A percentile compares a stretch with the other conserved stretches of the same genome.
Evolutionary conservation across 345 rosid genomes (phyloP).

Genomic region (Lagerstroemia speciosa): DNA sequence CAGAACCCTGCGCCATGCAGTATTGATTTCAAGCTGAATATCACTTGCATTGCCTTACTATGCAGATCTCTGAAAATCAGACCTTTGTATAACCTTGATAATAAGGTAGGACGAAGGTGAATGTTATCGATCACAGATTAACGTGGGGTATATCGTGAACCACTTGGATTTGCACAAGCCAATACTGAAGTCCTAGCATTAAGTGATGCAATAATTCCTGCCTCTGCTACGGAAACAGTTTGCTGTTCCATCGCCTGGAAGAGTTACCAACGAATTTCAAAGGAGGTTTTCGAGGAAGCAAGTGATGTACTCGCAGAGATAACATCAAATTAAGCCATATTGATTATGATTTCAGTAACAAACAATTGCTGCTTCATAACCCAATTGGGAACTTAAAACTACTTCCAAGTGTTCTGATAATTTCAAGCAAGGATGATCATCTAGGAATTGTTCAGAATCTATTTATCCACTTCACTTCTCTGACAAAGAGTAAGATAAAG

Average conservation of each 20-base stretch:
- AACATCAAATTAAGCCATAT: neutral
- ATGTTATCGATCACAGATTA: constrained; percentile 84
- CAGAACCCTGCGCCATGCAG: neutral
- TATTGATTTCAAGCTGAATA: neutral
- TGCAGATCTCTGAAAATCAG: neutral
- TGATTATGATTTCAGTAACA: neutral
- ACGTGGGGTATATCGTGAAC: constrained; percentile 86
- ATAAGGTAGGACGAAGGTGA: constrained; percentile 85
- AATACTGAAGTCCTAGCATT: constrained; percentile 88
- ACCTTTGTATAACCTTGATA: constrained; percentile 51
- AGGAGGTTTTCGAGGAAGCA: neutral
- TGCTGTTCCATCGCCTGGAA: constrained; percentile 94
- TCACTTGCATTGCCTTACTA: neutral
- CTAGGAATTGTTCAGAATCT: neutral
- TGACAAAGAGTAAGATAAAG: neutral
- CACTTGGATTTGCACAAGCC: constrained; percentile 96
- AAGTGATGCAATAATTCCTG: constrained; percentile 88
- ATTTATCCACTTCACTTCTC: neutral
- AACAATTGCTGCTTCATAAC: neutral
- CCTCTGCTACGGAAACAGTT: constrained; percentile 89
- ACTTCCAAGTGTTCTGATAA: neutral
- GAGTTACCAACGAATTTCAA: constrained; percentile 2
- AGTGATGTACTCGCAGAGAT: neutral
- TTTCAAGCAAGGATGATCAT: neutral
- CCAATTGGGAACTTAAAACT: too few species aligned